A percentile compares a stretch with the other conserved stretches of the same genome.
phyloP scores from a whole-genome alignment of 768 basidiomycete species.

The Rhizopogon vesiculosus region DNA sequence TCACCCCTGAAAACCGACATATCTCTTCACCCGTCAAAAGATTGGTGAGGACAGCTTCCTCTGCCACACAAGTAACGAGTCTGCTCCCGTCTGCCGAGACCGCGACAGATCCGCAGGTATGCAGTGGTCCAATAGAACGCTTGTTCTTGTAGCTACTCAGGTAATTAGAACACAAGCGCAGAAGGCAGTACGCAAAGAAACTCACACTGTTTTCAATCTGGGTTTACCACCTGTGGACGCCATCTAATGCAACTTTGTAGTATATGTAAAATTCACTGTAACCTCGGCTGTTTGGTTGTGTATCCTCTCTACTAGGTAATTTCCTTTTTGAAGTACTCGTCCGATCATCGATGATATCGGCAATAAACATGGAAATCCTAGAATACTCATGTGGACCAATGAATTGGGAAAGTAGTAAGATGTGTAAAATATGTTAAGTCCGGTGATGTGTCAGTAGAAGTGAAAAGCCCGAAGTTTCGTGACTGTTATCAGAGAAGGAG shows the following conservation, averaged over 20 bases:
- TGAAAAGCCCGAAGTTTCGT: not conserved
- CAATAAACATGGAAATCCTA: not conserved
- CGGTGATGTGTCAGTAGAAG: not conserved
- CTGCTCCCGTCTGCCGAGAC: slow-evolving; percentile 72
- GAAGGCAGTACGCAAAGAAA: not conserved
- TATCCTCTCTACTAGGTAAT: not conserved
- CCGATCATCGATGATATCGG: no score
- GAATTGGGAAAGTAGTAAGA: not conserved
- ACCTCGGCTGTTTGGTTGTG: not conserved
- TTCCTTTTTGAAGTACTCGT: not conserved
- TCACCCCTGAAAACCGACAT: slow-evolving; percentile 79
- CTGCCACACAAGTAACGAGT: slow-evolving; percentile 83
- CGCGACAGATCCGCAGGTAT: slow-evolving; percentile 85
- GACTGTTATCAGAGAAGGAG: not conserved
- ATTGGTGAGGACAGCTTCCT: slow-evolving; percentile 81
- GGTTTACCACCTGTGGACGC: not conserved
- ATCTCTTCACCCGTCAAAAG: slow-evolving; percentile 69
- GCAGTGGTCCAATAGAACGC: slow-evolving; percentile 70
- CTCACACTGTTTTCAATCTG: slow-evolving; percentile 2
- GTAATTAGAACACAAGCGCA: not conserved
- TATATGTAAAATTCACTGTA: not conserved
- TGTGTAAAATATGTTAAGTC: not conserved
- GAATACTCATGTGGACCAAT: not conserved
- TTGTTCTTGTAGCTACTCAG: slow-evolving; percentile 66
- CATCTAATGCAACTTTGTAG: not conserved